Evolutionary conservation across 2,329 filamentous ascomycete genomes (phyloP).

Genomic region (Aspergillus unguis): DNA sequence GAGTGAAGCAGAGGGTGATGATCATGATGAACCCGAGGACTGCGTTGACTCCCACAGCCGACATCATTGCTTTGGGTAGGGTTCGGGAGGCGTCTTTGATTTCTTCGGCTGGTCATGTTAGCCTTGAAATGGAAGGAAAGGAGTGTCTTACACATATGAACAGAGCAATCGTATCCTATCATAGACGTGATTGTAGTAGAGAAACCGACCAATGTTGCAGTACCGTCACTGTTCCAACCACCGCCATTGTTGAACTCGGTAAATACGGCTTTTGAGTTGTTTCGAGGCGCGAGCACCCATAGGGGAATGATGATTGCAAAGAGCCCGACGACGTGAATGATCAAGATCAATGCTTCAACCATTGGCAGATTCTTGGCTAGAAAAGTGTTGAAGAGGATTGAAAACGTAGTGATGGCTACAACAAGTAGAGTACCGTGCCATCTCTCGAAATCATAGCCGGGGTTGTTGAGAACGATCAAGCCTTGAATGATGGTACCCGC

Average conservation of each 20-base stretch:
- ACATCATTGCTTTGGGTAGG: slow-evolving; percentile 52
- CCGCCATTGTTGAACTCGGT: slow-evolving; percentile 42
- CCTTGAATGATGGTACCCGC: slow-evolving; percentile 47
- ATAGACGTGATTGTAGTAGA: slow-evolving; percentile 40
- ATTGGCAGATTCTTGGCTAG: slow-evolving; percentile 38
- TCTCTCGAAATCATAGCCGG: slow-evolving; percentile 37
- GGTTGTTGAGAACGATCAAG: slow-evolving; percentile 44
- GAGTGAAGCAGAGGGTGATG: slow-evolving; percentile 55
- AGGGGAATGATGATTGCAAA: slow-evolving; percentile 45
- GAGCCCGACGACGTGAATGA: slow-evolving; percentile 43
- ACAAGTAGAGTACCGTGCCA: slow-evolving; percentile 48
- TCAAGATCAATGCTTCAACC: slow-evolving; percentile 40
- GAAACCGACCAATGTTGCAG: slow-evolving; percentile 41
- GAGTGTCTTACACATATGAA: slow-evolving; percentile 44
- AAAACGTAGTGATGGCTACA: slow-evolving; percentile 39
- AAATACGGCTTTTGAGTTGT: slow-evolving; percentile 38
- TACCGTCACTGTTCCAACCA: slow-evolving; percentile 37
- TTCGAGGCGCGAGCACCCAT: slow-evolving; percentile 42
- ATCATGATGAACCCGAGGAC: slow-evolving; percentile 55
- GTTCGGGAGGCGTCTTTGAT: slow-evolving; percentile 48
- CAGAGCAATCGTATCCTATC: slow-evolving; percentile 42
- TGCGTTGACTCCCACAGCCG: slow-evolving; percentile 51
- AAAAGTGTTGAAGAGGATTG: slow-evolving; percentile 44
- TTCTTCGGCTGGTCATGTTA: slow-evolving; percentile 35
- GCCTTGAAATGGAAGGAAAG: background rate